Base-by-base conservation (phyloP, 768 basidiomycete genomes). In the Lactarius pseudohatsudake region DNA sequence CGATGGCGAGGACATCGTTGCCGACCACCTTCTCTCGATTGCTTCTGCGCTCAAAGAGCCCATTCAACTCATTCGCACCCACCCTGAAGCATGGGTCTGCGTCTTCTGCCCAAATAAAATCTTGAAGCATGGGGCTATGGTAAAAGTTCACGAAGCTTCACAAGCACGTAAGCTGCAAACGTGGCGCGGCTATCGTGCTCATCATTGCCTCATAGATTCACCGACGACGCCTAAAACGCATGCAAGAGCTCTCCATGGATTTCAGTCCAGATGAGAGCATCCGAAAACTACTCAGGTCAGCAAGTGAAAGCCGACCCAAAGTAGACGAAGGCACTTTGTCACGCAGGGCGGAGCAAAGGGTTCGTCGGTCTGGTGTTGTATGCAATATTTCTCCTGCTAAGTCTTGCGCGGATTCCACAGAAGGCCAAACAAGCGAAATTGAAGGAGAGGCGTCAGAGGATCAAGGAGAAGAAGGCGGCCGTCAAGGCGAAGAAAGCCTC, bases 21-120 rank as follows among this genome's bases (percentile, higher is more conserved):
- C n/a, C 63, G 75, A 79, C 36, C 77, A 82, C 2, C 76, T 78
- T 8, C 79, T 90, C 69, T 80, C 85, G 9, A 79, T 91, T 53
- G 72, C 79, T 50, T 82, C 88, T 72, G 90, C 84, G 13, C 80
- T 91, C 57, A 76, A 77, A 30, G 82, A 90, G 62, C 87, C 91
- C 1, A 71, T 93, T 40, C 90, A 87, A 74, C 73, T 84, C 69
- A 76, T 87, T 40, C 82, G 85, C 4, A 68, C 84, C 13, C 79
- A 86, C 28, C 82, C 86, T 3, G 83, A 83, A 28, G 73, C 84
- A 41, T 82, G 82, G 68, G 82, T 80, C 10, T 92, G 91, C 73
- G 79, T 86, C 9, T 72, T 89, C 6, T 93, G 91, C 75, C 90
- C 88, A 13, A 86, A 85, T 45, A 93, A 90, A 73, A 72, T 81